Conservation (phyloP, 768 basidiomycete genomes). For the Rossbeevera mucosa region DNA sequence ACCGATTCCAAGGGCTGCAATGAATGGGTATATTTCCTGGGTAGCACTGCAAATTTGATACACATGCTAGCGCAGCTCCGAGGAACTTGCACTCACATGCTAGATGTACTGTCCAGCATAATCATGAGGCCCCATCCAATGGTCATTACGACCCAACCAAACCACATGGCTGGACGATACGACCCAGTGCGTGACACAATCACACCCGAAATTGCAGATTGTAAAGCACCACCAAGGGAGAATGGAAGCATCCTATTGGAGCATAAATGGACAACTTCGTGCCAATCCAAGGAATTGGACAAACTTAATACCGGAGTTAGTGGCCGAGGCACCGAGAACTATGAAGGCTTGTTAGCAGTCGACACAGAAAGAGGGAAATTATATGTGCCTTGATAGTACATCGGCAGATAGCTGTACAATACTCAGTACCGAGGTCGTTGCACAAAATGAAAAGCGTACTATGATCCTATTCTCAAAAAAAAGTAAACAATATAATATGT, state of each 20-base stretch:
- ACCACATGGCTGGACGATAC: conserved; percentile 34
- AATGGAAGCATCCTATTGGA: conserved; percentile 34
- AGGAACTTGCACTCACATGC: conserved; percentile 18
- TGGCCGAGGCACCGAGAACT: conserved; percentile 37
- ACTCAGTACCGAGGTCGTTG: conserved; percentile 2
- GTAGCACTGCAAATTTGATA: conserved; percentile 18
- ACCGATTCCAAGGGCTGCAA: conserved; percentile 33
- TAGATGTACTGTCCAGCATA: conserved; percentile 32
- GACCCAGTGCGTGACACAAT: conserved; percentile 24
- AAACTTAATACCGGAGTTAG: conserved; percentile 30
- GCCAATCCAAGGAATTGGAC: neutral
- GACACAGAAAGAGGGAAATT: neutral
- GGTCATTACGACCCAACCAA: conserved; percentile 25
- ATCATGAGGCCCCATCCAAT: conserved; percentile 36
- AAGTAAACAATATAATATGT: neutral
- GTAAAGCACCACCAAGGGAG: conserved; percentile 23
- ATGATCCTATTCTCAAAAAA: conserved; percentile 18
- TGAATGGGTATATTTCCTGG: conserved; percentile 31
- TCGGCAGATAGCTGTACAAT: conserved; percentile 32
- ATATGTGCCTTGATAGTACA: conserved; percentile 36
- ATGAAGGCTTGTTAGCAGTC: neutral
- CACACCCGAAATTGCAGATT: conserved; percentile 22
- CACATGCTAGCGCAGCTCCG: neutral
- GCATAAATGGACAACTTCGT: neutral
- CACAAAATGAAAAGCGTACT: conserved; percentile 13